phyloP scores from a whole-genome alignment of 148 eudicot genomes.

The Talinum fruticosum region DNA sequence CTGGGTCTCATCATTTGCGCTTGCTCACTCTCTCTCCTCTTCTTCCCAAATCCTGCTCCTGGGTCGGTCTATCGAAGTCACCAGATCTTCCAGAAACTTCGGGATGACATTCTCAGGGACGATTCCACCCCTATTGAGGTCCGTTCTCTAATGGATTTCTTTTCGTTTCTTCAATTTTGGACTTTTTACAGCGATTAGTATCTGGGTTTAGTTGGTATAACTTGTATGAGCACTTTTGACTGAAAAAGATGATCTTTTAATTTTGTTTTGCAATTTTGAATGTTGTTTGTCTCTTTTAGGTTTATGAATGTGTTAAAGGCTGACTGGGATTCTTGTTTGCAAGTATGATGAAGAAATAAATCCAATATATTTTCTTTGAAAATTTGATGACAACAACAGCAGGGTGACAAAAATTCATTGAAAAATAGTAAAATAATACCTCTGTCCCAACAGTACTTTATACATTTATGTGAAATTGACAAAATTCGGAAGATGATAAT shows the following conservation, averaged over 20 bases:
- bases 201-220: neutral
- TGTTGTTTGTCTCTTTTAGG: conserved; percentile 3
- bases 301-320: neutral
- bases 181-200: neutral
- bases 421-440: neutral
- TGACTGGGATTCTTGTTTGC: conserved; percentile 4
- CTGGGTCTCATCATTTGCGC: conserved; percentile 49
- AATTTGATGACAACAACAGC: neutral
- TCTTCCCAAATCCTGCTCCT: conserved; percentile 44
- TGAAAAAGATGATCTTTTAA: neutral
- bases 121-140: conserved; percentile 53
- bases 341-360: neutral
- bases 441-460: neutral
- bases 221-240: neutral
- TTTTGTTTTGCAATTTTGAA: neutral
- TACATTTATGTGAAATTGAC: no score
- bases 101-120: conserved; percentile 43
- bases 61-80: conserved; percentile 63
- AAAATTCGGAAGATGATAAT: neutral
- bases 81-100: conserved; percentile 52
- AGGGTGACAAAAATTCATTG: neutral
- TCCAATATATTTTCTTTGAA: neutral
- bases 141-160: neutral
- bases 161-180: neutral
- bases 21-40: conserved; percentile 47